These are phyloP conservation scores for Lachnum nothofagi DNA, from an alignment of 2,329 filamentous ascomycete genomes.

Conservation along the genomic window DNA sequence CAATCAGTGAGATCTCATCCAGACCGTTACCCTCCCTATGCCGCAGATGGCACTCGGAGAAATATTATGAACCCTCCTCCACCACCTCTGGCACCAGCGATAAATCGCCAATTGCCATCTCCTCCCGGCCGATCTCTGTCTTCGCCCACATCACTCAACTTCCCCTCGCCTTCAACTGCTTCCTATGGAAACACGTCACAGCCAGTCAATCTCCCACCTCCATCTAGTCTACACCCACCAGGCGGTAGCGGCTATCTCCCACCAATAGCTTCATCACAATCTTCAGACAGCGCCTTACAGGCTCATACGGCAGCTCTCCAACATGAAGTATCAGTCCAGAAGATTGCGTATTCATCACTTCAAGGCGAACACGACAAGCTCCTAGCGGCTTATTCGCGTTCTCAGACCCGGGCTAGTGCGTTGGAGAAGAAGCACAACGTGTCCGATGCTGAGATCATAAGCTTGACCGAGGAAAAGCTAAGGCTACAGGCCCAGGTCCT, in stretches of 20 bases:
- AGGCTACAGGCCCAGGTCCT: slow-evolving; percentile 43
- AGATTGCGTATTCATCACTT: slow-evolving; percentile 46
- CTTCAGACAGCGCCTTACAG: slow-evolving; percentile 27
- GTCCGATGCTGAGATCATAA: slow-evolving; percentile 48
- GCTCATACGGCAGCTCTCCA: slow-evolving; percentile 38
- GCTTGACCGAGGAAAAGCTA: slow-evolving; percentile 46
- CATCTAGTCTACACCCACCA: slow-evolving; percentile 19
- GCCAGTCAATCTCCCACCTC: slow-evolving; percentile 17
- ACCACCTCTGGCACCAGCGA: slow-evolving; percentile 26
- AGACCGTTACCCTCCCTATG: slow-evolving; percentile 15
- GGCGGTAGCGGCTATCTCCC: slow-evolving; percentile 20
- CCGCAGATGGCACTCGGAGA: slow-evolving; percentile 13
- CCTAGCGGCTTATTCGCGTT: slow-evolving; percentile 46
- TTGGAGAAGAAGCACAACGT: slow-evolving; percentile 48
- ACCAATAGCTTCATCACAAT: slow-evolving; percentile 21
- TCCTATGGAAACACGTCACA: slow-evolving; percentile 20
- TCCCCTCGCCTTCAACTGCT: slow-evolving; percentile 27
- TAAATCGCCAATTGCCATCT: slow-evolving; percentile 29
- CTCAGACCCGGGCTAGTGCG: slow-evolving; percentile 44
- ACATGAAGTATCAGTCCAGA: slow-evolving; percentile 50
- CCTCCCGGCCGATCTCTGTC: slow-evolving; percentile 29
- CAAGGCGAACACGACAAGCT: slow-evolving; percentile 50
- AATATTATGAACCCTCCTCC: slow-evolving; percentile 30
- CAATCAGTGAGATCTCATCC: slow-evolving; percentile 22
- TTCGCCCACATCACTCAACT: slow-evolving; percentile 29